phyloP scores from a whole-genome alignment of 1,139 yeast species.

The Saccharomyces hybrid region DNA sequence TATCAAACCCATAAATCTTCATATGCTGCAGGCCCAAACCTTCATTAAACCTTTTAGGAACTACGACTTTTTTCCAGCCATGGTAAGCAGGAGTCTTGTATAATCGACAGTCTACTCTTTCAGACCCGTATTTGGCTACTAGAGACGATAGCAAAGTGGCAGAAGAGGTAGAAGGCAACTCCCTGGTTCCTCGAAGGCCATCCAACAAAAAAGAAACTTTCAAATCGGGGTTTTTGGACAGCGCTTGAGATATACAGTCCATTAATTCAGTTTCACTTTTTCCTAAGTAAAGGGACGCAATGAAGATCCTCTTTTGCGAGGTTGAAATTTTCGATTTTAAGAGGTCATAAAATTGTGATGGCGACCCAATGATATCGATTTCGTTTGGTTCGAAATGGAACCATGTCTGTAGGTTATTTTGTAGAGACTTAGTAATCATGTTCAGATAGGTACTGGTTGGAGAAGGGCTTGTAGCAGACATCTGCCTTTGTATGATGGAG shows the following conservation, averaged over 20 bases:
- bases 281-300: conserved; percentile 85
- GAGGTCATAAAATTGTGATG: conserved; percentile 59
- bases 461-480: neutral
- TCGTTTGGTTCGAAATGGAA: conserved; percentile 55
- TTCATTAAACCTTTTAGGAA: conserved; percentile 85
- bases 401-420: conserved; percentile 22
- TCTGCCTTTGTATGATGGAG: neutral
- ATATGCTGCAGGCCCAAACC: conserved; percentile 92
- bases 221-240: conserved; percentile 50
- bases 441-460: neutral
- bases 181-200: conserved; percentile 89
- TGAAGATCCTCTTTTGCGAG: conserved; percentile 58
- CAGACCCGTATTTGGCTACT: conserved; percentile 52
- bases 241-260: conserved; percentile 50
- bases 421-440: neutral
- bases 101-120: conserved; percentile 71
- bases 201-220: conserved; percentile 72
- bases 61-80: conserved; percentile 54
- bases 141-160: conserved; percentile 69
- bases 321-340: conserved; percentile 49
- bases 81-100: conserved; percentile 84
- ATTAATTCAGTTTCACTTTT: conserved; percentile 69
- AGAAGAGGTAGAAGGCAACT: conserved; percentile 70
- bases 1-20: conserved; percentile 93
- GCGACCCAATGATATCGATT: conserved; percentile 57